These are phyloP conservation scores for Phytopythium chamaehyphon DNA, from an alignment of 352 stramenopile genomes.

Conservation along the genomic window DNA sequence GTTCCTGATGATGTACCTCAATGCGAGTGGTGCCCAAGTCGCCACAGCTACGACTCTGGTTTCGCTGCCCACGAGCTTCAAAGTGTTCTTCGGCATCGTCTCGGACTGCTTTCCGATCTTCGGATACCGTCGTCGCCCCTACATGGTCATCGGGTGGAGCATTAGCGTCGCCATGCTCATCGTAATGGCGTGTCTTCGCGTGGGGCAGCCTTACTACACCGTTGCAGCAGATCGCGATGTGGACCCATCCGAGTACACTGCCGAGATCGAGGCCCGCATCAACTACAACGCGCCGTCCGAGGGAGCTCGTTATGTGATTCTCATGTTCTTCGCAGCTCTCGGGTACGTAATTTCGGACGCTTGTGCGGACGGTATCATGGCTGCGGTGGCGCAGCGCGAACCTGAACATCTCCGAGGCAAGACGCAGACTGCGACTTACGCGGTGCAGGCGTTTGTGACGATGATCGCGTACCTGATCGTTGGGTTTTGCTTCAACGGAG, in stretches of 20 bases:
- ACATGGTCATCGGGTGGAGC: conserved; percentile 52
- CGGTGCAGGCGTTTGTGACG: conserved; percentile 28
- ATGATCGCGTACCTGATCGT: conserved; percentile 36
- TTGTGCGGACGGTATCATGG: conserved; percentile 42
- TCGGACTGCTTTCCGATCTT: conserved; percentile 53
- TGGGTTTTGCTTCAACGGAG: conserved; percentile 39
- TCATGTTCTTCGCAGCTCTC: conserved; percentile 42
- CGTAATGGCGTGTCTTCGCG: conserved; percentile 33
- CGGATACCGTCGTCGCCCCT: conserved; percentile 43
- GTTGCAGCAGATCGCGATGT: conserved; percentile 20
- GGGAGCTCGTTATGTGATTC: conserved; percentile 30
- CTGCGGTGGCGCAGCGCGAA: conserved; percentile 50
- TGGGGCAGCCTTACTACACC: conserved; percentile 42
- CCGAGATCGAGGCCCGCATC: conserved; percentile 12
- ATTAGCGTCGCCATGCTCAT: conserved; percentile 34
- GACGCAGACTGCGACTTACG: conserved; percentile 47
- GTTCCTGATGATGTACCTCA: conserved; percentile 43
- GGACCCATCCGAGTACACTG: conserved; percentile 21
- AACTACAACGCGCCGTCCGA: conserved; percentile 31
- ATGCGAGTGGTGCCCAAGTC: conserved; percentile 25
- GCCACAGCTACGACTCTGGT: conserved; percentile 34
- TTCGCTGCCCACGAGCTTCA: conserved; percentile 44
- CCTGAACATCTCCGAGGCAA: conserved; percentile 33
- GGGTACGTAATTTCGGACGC: conserved; percentile 45
- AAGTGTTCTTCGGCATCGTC: conserved; percentile 54